Percentiles rank a stretch among this genome's conserved stretches.
These are phyloP conservation scores for Bothriochloa decipiens DNA, from an alignment of 176 grass and related monocot species.

Conservation along the genomic window DNA sequence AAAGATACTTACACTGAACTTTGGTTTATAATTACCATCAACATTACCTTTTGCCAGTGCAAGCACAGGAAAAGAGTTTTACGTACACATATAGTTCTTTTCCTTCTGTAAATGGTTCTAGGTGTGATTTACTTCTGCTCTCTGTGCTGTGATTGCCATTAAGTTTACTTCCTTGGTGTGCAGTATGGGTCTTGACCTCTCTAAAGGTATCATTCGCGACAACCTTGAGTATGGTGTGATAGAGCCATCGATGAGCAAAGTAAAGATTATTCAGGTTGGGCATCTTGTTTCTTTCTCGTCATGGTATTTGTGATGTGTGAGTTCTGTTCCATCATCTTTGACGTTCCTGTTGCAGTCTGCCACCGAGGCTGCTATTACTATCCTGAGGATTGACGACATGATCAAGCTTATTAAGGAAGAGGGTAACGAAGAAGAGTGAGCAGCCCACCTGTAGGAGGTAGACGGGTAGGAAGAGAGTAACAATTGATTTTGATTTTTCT, in stretches of 20 bases:
- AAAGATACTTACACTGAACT: background rate
- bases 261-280: slow-evolving; percentile 79
- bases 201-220: slow-evolving; percentile 73
- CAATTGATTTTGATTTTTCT: background rate
- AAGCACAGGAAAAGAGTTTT: too few species aligned
- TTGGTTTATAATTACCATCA: background rate
- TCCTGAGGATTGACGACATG: slow-evolving; percentile 96
- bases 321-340: background rate
- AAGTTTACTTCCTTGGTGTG: background rate
- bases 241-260: slow-evolving; percentile 97
- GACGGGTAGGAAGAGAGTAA: background rate
- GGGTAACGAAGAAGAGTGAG: slow-evolving; percentile 64
- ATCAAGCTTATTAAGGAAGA: slow-evolving; percentile 91
- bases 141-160: background rate
- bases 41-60: background rate
- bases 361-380: slow-evolving; percentile 93
- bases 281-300: background rate
- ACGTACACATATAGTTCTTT: background rate
- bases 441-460: background rate
- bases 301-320: background rate
- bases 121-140: background rate
- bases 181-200: slow-evolving; percentile 93
- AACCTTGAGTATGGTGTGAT: slow-evolving; percentile 92
- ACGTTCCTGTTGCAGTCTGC: slow-evolving; percentile 56
- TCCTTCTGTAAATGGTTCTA: background rate